These are phyloP conservation scores for Hirsutella thompsonii DNA, from an alignment of 2,329 filamentous ascomycete genomes.

Conservation along the genomic window DNA sequence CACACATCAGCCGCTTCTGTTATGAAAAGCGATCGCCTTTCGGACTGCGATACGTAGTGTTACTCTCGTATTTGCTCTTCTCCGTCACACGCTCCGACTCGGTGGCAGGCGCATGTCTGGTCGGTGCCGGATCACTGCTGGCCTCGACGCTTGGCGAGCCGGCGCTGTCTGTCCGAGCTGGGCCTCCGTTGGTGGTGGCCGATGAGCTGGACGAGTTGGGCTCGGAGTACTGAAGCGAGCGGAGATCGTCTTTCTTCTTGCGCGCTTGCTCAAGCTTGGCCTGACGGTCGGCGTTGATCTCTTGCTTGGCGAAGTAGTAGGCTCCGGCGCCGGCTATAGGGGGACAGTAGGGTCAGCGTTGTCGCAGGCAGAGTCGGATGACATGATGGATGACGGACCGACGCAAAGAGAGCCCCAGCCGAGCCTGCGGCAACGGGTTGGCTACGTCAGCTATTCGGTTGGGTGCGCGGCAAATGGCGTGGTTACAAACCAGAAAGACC, in stretches of 20 bases:
- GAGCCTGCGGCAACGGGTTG: conserved; percentile 46
- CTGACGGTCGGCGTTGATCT: conserved; percentile 82
- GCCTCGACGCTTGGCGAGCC: conserved; percentile 60
- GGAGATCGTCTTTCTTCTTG: conserved; percentile 46
- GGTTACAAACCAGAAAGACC: conserved; percentile 50
- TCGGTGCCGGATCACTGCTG: conserved; percentile 71
- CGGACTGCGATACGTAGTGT: conserved; percentile 58
- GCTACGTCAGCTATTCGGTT: conserved; percentile 2
- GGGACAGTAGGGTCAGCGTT: conserved; percentile 7
- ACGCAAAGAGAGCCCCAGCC: conserved; percentile 85
- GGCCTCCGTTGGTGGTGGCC: conserved; percentile 28
- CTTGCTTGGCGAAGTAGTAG: conserved; percentile 91
- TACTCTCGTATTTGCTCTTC: conserved; percentile 85
- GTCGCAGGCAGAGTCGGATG: not conserved
- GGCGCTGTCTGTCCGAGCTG: conserved; percentile 44
- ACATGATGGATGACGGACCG: conserved; percentile 38
- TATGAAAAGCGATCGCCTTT: conserved; percentile 79
- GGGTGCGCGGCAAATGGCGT: not conserved
- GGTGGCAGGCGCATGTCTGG: conserved; percentile 63
- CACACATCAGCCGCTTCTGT: too few relatives aligned
- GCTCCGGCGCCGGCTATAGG: conserved; percentile 68
- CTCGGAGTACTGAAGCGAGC: conserved; percentile 38
- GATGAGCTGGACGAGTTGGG: conserved; percentile 19
- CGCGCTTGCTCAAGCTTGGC: conserved; percentile 55
- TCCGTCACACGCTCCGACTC: conserved; percentile 54